Evolutionary conservation across 257 asterid species (phyloP), one percentile per base, ranked within the genome.

Genomic region (Nicotiana obtusifolia): DNA sequence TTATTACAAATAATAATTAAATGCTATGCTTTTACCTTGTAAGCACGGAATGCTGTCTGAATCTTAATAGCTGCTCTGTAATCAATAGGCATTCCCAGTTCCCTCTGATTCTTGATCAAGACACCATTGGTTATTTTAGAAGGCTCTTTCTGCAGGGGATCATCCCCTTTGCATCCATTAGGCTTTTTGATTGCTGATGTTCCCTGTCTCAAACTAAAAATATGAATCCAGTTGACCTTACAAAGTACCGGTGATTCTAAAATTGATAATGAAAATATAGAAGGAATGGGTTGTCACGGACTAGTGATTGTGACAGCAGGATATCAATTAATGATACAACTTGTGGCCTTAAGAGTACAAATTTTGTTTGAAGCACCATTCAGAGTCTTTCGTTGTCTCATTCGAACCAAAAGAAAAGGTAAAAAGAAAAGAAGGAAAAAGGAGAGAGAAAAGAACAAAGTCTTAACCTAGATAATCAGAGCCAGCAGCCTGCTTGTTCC

Each of bases 41-140:
- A 80, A 67, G 94, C 94, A 22, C 99, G 94, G 84, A 86, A 92
- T 78, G 92, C 92, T 61, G 92, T 89, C 89, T 95, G 99, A 86
- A 95, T 94, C 88, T 80, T 87, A 65, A 86, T 88, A 71, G 99
- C 99, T 64, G 97, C 98, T 78, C 85, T 85, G 76, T 91, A 87
- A 84, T 94, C 94, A 8, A 83, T n/a, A 31, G 91, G 82, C 81
- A 86, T 84, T 82, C 73, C 83, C 61, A 15, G 79, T 67, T 83
- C 75, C 64, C 76, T 83, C 78, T 82, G 85, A 81, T 83, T 86
- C 77, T 73, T 78, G 54, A 33, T 76, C 33, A 91, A 86, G 79
- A 56, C 84, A 80, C 84, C 87, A 81, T 86, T 84, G 26, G 66
- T 78, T 44, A 37, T 26, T 65, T 62, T 80, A 53, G 85, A 67